phyloP scores from a whole-genome alignment of 306 rosid genomes.

The Urtica urens region DNA sequence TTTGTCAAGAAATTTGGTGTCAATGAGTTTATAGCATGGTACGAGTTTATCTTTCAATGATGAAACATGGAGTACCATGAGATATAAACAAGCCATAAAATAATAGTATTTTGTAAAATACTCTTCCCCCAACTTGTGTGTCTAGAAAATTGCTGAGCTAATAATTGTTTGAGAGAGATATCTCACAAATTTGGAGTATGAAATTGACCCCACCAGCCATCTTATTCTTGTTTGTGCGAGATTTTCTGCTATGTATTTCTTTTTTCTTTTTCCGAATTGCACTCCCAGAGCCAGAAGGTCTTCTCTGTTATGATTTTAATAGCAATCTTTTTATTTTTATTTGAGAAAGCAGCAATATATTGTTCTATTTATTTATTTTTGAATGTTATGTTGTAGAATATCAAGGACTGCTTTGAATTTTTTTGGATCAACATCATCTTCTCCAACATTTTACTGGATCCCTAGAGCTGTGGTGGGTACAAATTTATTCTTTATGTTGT shows the following conservation, averaged over 20 bases:
- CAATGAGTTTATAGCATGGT: conserved; percentile 33
- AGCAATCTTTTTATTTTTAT: too few relatives aligned
- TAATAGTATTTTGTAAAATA: too few relatives aligned
- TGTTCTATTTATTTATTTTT: conserved; percentile 9
- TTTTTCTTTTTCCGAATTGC: background rate
- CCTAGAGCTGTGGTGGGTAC: conserved; percentile 94
- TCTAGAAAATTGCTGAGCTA: background rate
- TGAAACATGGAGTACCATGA: too few relatives aligned
- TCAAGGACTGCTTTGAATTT: conserved; percentile 33
- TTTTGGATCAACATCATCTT: conserved; percentile 80
- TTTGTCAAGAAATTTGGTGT: conserved; percentile 38
- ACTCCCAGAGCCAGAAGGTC: background rate
- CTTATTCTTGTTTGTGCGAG: too few relatives aligned
- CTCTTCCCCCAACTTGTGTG: conserved; percentile 4
- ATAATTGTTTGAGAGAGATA: background rate
- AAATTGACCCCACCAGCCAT: background rate
- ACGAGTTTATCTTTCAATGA: conserved; percentile 4
- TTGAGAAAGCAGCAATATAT: too few relatives aligned
- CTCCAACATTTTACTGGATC: conserved; percentile 80
- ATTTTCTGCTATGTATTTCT: too few relatives aligned
- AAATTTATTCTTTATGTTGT: conserved; percentile 1
- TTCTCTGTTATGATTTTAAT: background rate
- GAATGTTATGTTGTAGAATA: conserved; percentile 33
- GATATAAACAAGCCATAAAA: too few relatives aligned
- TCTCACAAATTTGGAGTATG: background rate